Percentiles rank a stretch among this genome's conserved stretches.
Conservation (phyloP, 257 asterid species). For the Scutellaria galericulata region DNA sequence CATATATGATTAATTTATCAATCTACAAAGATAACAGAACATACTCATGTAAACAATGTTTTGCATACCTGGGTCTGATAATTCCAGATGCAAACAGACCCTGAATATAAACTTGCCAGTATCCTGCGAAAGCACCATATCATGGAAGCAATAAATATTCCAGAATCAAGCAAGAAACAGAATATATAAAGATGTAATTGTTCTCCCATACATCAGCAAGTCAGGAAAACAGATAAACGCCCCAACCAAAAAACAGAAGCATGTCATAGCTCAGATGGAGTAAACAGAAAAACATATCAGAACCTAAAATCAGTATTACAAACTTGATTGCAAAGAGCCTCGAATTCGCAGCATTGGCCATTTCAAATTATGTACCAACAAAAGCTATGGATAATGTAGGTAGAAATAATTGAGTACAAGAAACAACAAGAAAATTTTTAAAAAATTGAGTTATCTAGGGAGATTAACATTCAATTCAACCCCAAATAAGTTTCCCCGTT, state of each 20-base stretch:
- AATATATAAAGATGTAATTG: slow-evolving; percentile 2
- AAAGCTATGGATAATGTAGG: background rate
- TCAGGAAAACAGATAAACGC: slow-evolving; percentile 7
- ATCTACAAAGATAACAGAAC: slow-evolving; percentile 12
- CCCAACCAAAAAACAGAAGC: slow-evolving; percentile 17
- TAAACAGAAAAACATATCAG: slow-evolving; percentile 10
- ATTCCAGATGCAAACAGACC: slow-evolving; percentile 92
- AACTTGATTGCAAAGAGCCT: slow-evolving; percentile 13
- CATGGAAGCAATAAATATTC: slow-evolving; percentile 24
- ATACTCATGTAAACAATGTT: slow-evolving; percentile 17
- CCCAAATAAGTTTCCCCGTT: slow-evolving; percentile 8
- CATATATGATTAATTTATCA: slow-evolving; percentile 16
- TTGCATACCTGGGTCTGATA: slow-evolving; percentile 85
- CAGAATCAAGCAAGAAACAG: slow-evolving; percentile 11
- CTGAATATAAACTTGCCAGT: slow-evolving; percentile 86
- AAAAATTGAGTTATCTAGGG: background rate
- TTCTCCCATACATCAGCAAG: slow-evolving; percentile 18
- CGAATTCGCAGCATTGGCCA: background rate
- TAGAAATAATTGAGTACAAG: background rate
- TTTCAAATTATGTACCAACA: background rate
- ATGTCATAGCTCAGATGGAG: slow-evolving; percentile 19
- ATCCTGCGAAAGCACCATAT: slow-evolving; percentile 59
- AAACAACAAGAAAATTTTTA: background rate
- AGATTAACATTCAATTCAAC: background rate
- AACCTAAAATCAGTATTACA: slow-evolving; percentile 5